phyloP scores from a whole-genome alignment of 441 rosid genomes.

The Populus hybrid region DNA sequence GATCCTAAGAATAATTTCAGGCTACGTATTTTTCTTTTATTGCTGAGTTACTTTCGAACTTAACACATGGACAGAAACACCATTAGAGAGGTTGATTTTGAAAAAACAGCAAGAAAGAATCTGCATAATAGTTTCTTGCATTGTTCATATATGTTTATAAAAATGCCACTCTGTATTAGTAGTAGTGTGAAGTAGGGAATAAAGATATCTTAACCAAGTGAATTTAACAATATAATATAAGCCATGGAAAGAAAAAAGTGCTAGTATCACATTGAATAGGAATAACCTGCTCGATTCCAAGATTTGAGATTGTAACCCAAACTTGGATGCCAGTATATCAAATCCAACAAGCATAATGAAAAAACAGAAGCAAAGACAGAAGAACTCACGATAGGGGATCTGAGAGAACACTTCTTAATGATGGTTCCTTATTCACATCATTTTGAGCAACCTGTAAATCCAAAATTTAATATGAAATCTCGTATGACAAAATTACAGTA shows the following conservation, averaged over 20 bases:
- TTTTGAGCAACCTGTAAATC: slow-evolving; percentile 58
- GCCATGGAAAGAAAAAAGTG: neutral
- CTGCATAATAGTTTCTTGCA: neutral
- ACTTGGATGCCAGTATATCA: neutral
- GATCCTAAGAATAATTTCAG: neutral
- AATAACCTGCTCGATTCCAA: neutral
- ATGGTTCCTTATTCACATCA: slow-evolving; percentile 66
- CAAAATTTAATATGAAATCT: slow-evolving; percentile 29
- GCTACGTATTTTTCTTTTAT: neutral
- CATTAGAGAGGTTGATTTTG: neutral
- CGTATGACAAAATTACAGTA: slow-evolving; percentile 17
- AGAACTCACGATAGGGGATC: slow-evolving; percentile 93
- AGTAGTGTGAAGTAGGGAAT: neutral
- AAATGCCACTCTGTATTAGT: neutral
- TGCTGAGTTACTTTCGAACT: neutral
- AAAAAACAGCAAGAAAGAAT: neutral
- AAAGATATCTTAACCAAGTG: neutral
- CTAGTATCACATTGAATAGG: neutral
- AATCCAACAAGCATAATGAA: neutral
- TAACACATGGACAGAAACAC: neutral
- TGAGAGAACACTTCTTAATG: slow-evolving; percentile 90
- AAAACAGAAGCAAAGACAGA: slow-evolving; percentile 21
- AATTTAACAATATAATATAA: neutral
- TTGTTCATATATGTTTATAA: too few species aligned
- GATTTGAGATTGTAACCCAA: neutral